Conservation (phyloP, 805 yeast genomes). For the Cyberlindnera meyerae region DNA sequence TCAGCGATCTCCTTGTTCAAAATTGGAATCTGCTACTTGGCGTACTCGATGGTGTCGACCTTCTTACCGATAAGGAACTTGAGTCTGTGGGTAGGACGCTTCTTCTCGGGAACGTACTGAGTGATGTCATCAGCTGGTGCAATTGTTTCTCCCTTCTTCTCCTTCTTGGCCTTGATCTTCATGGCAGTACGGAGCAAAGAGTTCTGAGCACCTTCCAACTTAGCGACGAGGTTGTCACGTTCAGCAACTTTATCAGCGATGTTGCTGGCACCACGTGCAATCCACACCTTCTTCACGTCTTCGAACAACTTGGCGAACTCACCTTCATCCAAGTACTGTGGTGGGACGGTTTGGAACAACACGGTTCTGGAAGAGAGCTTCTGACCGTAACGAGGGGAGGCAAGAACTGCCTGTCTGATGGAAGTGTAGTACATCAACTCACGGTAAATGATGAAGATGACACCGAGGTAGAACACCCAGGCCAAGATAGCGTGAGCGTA, state of each 20-base stretch:
- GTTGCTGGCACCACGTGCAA: constrained; percentile 57
- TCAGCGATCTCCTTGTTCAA: constrained; percentile 51
- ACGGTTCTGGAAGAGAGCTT: constrained; percentile 76
- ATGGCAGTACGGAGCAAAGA: constrained; percentile 55
- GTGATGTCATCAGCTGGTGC: constrained; percentile 44
- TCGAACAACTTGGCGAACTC: constrained; percentile 72
- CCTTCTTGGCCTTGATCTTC: constrained; percentile 57
- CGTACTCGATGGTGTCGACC: constrained; percentile 56
- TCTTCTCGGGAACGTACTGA: constrained; percentile 57
- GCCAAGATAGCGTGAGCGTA: constrained; percentile 83
- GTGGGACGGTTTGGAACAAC: constrained; percentile 79
- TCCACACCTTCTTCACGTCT: constrained; percentile 80
- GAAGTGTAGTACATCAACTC: constrained; percentile 77
- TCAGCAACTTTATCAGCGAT: constrained; percentile 51
- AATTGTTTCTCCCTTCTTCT: constrained; percentile 53
- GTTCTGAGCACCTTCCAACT: constrained; percentile 65
- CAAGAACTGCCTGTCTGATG: constrained; percentile 67
- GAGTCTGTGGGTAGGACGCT: constrained; percentile 57
- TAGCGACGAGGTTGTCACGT: constrained; percentile 54
- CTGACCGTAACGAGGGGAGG: constrained; percentile 77
- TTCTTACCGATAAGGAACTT: constrained; percentile 47
- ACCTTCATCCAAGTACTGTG: constrained; percentile 61
- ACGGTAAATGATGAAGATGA: constrained; percentile 71
- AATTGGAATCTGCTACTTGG: constrained; percentile 51
- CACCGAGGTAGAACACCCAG: constrained; percentile 70